Evolutionary conservation across 2,329 filamentous ascomycete species (phyloP).

Genomic region (Scorias spongiosa): DNA sequence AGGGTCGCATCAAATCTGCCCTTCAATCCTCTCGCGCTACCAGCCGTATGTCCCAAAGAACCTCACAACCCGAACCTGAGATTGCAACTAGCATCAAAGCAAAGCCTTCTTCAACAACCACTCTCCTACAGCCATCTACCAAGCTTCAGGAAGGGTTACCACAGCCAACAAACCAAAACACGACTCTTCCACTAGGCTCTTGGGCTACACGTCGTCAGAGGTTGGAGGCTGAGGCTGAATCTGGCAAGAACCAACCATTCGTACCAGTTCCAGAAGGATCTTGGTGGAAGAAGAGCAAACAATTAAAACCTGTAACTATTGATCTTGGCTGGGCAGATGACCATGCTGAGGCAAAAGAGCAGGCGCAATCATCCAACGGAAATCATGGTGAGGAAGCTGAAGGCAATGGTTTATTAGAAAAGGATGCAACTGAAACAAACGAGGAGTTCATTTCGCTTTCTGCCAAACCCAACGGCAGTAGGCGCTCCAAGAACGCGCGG

Average conservation of each 20-base stretch:
- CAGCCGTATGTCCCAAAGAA: not conserved
- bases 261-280: slow-evolving; percentile 11
- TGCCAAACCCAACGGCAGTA: slow-evolving; percentile 13
- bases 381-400: not conserved
- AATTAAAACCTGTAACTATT: slow-evolving; percentile 4
- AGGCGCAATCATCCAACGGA: not conserved
- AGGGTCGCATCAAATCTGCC: slow-evolving; percentile 30
- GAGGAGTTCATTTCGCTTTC: not conserved
- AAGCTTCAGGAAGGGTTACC: too few relatives aligned
- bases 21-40: not conserved
- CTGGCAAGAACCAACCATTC: not conserved
- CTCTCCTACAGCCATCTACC: not conserved
- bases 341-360: not conserved
- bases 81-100: too few relatives aligned
- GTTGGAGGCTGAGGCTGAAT: not conserved
- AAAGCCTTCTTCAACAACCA: not conserved
- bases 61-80: not conserved
- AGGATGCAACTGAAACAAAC: not conserved
- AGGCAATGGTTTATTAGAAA: slow-evolving; percentile 2
- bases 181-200: too few relatives aligned
- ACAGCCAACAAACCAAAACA: too few relatives aligned
- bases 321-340: not conserved
- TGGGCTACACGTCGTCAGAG: too few relatives aligned
- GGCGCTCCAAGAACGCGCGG: slow-evolving; percentile 10
- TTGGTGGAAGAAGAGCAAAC: slow-evolving; percentile 13